Evolutionary conservation across 139 green algal species (phyloP), one percentile per base, ranked within the genome.

Genomic region (Pseudopediastrum boryanum): DNA sequence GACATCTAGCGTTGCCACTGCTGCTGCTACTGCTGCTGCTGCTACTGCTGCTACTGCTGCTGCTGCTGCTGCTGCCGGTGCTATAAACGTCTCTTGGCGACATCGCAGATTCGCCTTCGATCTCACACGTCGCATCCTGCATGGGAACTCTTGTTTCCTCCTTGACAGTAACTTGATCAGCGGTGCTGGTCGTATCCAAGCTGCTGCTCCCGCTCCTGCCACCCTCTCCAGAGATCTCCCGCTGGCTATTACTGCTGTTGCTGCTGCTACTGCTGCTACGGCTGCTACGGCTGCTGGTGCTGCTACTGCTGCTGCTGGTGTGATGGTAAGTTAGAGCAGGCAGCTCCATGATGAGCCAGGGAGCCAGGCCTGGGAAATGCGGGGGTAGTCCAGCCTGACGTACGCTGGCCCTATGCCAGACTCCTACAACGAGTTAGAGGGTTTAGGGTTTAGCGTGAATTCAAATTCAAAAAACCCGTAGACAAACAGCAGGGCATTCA

Each of bases 111-210:
- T 9, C 9, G 8, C 9, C 38, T 43, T 68, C 51, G 54, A 61
- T 31, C 2, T 21, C 12, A 25, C 68, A 78, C 39, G 43, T 48
- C 21, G 69, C 54, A 23, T 70, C 71, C 58, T 78, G 54, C 25
- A 78, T 78, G 10, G 71, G 41, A 8, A 78, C 4, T 29, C 29
- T 31, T 69, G 39, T 46, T 78, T 78, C 12, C n/a, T 78, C 19
- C 50, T 29, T 0, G 2, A 31, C 31, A 42, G 54, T 36, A 44
- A 56, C 71, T n/a, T 19, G 25, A 68, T 9, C 31, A 41, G 59
- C 3, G 59, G 59, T 69, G 69, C 48, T 46, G 71, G 43, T 61
- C 43, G 27, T n/a, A 4, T 43, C 41, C 7, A 27, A 70, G 39
- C 33, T 77, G 50, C 48, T 64, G 27, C 29, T 41, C 0, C 9